Base-by-base conservation (phyloP, 177 flowering plant species). In the Vitis hybrid region DNA sequence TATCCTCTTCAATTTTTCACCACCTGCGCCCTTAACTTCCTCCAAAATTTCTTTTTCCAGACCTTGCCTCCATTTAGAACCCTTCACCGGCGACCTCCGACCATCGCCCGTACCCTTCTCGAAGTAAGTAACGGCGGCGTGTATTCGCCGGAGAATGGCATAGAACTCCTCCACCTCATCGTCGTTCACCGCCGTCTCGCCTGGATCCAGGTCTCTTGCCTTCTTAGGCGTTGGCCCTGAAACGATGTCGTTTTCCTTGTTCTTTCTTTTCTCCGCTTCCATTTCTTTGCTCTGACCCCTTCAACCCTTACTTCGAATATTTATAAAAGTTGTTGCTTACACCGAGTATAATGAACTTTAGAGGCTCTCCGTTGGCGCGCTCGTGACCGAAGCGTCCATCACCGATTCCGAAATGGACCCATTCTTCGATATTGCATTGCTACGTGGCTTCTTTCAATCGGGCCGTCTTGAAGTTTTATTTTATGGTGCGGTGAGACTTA, bases 131-230 rank as follows among this genome's bases (percentile, higher is more conserved):
- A 76, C 77, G 0, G 80, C 82, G 18, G 65, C 77, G 56, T 68
- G 80, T 15, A 76, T 63, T 45, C 81, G 65, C 39, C 75, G 64
- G 14, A 82, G 59, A 31, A 82, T 82, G 3, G 83, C 76, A 60
- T 72, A 80, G 72, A 82, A 82, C 56, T 80, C 85, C 64, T 82
- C 83, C 49, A 78, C 81, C 73, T 81, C 78, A 1, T 75, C 82
- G 6, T 81, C 82, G 48, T 72, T 77, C 62, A 31, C 72, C 22
- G 64, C 59, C 69, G 19, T 39, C 39, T 5, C n/a, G 9, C 14
- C 59, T 52, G 31, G 31, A 39, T 39, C 48, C 48, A 5, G 62
- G 11, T 51, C 72, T n/a, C 55, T 26, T 15, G 62, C 31, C 57
- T 56, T 72, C 55, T 68, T 62, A 11, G 65, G 72, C 19, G 58